A percentile compares a stretch with the other conserved stretches of the same genome.
phyloP scores from a whole-genome alignment of 225 moss, liverwort and hornwort species.

The Polytrichum commune region DNA sequence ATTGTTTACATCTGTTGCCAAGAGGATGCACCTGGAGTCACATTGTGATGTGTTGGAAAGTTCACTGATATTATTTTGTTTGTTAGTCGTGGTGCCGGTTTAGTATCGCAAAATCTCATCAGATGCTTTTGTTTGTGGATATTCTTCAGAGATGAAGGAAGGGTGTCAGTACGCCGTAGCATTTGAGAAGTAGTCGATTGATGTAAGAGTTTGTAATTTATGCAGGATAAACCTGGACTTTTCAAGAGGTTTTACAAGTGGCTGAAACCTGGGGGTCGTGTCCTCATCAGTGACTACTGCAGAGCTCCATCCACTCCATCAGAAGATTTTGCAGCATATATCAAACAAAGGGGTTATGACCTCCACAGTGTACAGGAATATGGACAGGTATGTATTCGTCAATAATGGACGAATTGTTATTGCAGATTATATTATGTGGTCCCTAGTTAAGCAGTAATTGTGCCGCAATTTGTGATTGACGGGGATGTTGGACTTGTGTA shows the following conservation, averaged over 20 bases:
- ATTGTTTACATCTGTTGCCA: not conserved
- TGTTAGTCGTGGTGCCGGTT: no score
- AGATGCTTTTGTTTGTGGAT: no score
- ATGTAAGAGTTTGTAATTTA: no score
- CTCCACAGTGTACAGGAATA: slow-evolving; percentile 75
- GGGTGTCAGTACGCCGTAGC: no score
- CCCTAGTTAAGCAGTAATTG: no score
- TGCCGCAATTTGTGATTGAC: no score
- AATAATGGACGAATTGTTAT: no score
- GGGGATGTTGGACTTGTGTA: slow-evolving; percentile 12
- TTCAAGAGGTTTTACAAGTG: slow-evolving; percentile 71
- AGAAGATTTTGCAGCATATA: slow-evolving; percentile 72
- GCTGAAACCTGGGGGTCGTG: slow-evolving; percentile 86
- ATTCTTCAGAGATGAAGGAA: no score
- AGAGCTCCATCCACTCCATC: slow-evolving; percentile 65
- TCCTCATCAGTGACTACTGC: slow-evolving; percentile 96
- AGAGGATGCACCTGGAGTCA: not conserved
- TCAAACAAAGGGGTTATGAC: slow-evolving; percentile 85
- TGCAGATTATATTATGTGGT: no score
- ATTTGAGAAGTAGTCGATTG: no score
- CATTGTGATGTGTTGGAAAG: not conserved
- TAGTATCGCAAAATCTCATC: no score
- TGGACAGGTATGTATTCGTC: slow-evolving; percentile 51
- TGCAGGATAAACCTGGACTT: slow-evolving; percentile 74
- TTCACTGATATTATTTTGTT: no score